A percentile compares a stretch with the other conserved stretches of the same genome.
Conservation (phyloP, 2,329 filamentous ascomycete genomes). For the Aspergillus ochraceoroseus region DNA sequence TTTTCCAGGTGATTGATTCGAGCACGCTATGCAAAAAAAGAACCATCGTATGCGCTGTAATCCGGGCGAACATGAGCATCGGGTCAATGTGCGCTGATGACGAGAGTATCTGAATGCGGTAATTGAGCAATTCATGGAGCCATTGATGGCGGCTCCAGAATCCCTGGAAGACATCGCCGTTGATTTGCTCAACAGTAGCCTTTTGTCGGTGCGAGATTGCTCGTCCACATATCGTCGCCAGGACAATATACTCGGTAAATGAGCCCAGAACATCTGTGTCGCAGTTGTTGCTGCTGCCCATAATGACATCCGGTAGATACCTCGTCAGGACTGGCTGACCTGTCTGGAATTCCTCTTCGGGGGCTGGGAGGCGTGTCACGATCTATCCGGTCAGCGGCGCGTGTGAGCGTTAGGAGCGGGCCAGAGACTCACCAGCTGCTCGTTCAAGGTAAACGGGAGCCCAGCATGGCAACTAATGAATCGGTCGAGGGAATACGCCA, state of each 20-base stretch:
- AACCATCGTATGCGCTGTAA: conserved; percentile 19
- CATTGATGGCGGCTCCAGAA: conserved; percentile 20
- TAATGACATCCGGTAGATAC: conserved; percentile 33
- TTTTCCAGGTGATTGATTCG: conserved; percentile 21
- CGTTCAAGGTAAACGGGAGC: conserved; percentile 29
- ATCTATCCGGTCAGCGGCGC: conserved; percentile 22
- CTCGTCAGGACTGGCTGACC: conserved; percentile 24
- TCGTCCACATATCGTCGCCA: conserved; percentile 28
- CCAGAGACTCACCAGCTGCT: conserved; percentile 21
- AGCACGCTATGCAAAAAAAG: conserved; percentile 21
- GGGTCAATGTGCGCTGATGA: conserved; percentile 16
- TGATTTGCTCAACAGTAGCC: conserved; percentile 16
- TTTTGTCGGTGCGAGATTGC: conserved; percentile 19
- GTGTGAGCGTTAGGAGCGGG: no score
- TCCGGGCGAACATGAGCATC: conserved; percentile 20
- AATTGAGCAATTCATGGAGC: conserved; percentile 17
- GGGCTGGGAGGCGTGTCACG: conserved; percentile 34
- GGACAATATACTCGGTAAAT: conserved; percentile 33
- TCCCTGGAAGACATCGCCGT: conserved; percentile 10
- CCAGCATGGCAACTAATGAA: conserved; percentile 33
- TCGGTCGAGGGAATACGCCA: conserved; percentile 39
- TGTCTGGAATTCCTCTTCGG: conserved; percentile 37
- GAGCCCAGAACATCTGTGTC: conserved; percentile 20
- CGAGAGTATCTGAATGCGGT: conserved; percentile 18
- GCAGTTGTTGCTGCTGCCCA: conserved; percentile 2